phyloP scores from a whole-genome alignment of 2,329 filamentous ascomycete genomes.

The Fusarium compactum region DNA sequence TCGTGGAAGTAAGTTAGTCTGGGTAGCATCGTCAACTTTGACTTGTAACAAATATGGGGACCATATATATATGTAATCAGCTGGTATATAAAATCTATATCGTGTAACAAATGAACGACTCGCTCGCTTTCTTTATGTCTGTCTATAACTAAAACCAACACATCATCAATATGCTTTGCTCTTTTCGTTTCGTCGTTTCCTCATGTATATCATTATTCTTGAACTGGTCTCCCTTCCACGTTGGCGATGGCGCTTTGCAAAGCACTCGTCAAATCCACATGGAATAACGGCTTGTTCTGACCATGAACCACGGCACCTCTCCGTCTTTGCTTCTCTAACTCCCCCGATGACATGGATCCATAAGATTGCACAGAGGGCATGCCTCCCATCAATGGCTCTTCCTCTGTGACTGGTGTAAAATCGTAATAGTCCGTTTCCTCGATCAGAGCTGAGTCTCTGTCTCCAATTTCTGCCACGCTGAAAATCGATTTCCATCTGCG shows the following conservation, averaged over 20 bases:
- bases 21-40: background rate
- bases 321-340: constrained; percentile 56
- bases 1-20: no score
- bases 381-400: constrained; percentile 52
- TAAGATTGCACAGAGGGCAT: constrained; percentile 22
- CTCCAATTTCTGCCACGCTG: constrained; percentile 87
- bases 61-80: background rate
- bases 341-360: constrained; percentile 36
- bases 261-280: constrained; percentile 90
- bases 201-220: constrained; percentile 9
- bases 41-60: background rate
- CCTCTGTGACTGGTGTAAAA: constrained; percentile 42
- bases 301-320: constrained; percentile 79
- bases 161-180: background rate
- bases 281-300: constrained; percentile 92
- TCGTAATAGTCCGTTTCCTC: constrained; percentile 68
- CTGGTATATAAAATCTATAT: background rate
- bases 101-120: background rate
- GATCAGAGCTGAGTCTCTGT: constrained; percentile 73
- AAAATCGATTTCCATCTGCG: constrained; percentile 95
- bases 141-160: background rate
- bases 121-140: constrained; percentile 5
- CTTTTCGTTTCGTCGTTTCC: background rate
- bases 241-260: constrained; percentile 89
- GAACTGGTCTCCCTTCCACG: constrained; percentile 67